These are phyloP conservation scores for Daldinia grandis DNA, from an alignment of 495 filamentous ascomycete genomes.

Conservation along the genomic window DNA sequence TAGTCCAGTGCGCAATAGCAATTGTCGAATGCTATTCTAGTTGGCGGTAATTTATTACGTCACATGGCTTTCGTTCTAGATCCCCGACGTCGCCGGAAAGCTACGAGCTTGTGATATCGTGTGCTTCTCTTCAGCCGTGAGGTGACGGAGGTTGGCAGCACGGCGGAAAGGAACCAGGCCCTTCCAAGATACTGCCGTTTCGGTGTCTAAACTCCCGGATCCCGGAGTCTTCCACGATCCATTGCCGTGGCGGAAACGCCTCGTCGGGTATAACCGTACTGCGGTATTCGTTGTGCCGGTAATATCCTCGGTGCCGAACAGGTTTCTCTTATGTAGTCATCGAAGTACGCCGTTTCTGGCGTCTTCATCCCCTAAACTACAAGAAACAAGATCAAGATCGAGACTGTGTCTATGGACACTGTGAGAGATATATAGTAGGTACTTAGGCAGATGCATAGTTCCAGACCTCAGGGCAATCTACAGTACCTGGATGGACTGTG, in stretches of 20 bases:
- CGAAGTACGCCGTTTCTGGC: not conserved
- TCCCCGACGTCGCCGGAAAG: slow-evolving; percentile 4
- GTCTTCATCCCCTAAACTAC: not conserved
- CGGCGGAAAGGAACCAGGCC: slow-evolving; percentile 13
- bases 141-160: slow-evolving; percentile 5
- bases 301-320: slow-evolving; percentile 12
- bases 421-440: slow-evolving; percentile 10
- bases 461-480: slow-evolving; percentile 2
- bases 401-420: not conserved
- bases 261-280: slow-evolving; percentile 8
- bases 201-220: slow-evolving; percentile 15
- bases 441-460: slow-evolving; percentile 5
- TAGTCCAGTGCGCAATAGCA: not conserved
- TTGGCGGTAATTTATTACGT: not conserved
- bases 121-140: slow-evolving; percentile 14
- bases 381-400: not conserved
- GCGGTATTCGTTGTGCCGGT: not conserved
- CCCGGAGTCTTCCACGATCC: not conserved
- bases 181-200: not conserved
- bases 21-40: not conserved
- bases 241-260: slow-evolving; percentile 15
- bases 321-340: slow-evolving; percentile 3
- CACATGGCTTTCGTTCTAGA: slow-evolving; percentile 3
- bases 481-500: slow-evolving; percentile 6
- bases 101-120: slow-evolving; percentile 21